Evolutionary conservation across 345 rosid species (phyloP).

Genomic region (Populus alba): DNA sequence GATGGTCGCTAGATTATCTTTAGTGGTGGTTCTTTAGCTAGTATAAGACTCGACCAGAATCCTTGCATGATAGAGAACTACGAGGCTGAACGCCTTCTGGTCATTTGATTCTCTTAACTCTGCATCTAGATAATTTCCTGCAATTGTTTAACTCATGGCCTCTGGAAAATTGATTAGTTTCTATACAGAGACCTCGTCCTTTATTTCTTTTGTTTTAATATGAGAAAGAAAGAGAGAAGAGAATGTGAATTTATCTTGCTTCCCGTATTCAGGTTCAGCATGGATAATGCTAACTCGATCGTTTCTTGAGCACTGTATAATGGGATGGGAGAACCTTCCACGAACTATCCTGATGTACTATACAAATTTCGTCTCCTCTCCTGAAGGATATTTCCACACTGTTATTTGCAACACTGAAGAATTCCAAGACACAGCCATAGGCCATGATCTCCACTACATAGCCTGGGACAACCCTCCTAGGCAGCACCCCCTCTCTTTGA

Average conservation of each 20-base stretch:
- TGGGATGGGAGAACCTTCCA: slow-evolving; percentile 92
- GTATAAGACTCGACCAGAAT: no score
- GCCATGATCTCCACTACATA: slow-evolving; percentile 92
- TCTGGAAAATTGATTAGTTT: no score
- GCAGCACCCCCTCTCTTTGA: slow-evolving; percentile 75
- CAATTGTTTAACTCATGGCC: no score
- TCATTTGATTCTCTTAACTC: no score
- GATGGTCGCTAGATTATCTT: not conserved
- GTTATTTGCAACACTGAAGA: slow-evolving; percentile 71
- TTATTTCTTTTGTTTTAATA: no score
- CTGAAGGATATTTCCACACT: slow-evolving; percentile 97
- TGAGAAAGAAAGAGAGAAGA: no score
- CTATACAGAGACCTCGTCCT: no score
- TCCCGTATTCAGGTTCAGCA: slow-evolving; percentile 61
- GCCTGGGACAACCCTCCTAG: slow-evolving; percentile 98
- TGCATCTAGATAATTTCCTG: no score
- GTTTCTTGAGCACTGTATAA: slow-evolving; percentile 75
- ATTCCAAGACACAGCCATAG: slow-evolving; percentile 55
- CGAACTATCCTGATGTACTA: slow-evolving; percentile 81
- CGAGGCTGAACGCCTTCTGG: no score
- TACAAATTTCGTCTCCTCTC: slow-evolving; percentile 79
- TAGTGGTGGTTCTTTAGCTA: not conserved
- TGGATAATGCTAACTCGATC: slow-evolving; percentile 74
- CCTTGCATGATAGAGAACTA: no score
- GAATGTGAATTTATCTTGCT: no score